Base-by-base conservation (phyloP, 2,329 filamentous ascomycete genomes). In the Zopfia rhizophila region DNA sequence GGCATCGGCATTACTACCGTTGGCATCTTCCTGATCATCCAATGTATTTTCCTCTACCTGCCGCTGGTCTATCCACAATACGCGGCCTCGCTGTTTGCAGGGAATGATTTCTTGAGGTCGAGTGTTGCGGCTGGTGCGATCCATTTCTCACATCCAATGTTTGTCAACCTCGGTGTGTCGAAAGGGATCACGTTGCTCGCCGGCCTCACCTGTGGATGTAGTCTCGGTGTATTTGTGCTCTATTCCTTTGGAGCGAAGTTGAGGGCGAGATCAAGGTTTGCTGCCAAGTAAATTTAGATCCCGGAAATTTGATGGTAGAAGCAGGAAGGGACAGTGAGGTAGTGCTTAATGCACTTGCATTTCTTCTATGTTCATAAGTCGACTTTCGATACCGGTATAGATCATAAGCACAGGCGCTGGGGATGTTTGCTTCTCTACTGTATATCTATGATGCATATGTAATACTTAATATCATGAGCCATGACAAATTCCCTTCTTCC, bases 11-110 rank as follows among this genome's bases (percentile, higher is more conserved):
- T 83, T 2, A 74, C 82, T 1, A 81, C 80, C 0, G 54, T 72
- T 4, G 75, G 74, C 53, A 75, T 69, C 49, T 67, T 70, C 40
- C 48, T 69, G 2, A 65, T 69, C 29, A 68, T 71, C 31, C 82
- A 85, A 74, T 75, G 77, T 1, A 69, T 82, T 1, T 80, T 82
- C 43, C 80, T 83, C 3, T 90, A 90, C 54, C 74, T 89, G 2
- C 81, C 88, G 38, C 82, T 89, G 31, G 75, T 78, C 3, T 87
- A 81, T 58, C 86, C 13, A 80, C 81, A 67, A 44, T 70, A 67
- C 16, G 66, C 66, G 1, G 68, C 69, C 1, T 58, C 51, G 3
- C 82, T 85, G 0, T 79, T 88, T 2, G 86, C 87, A 0, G 85
- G 85, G 1, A 86, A 86, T n/a, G 67, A 85, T 0, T 80, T 88